phyloP scores from a whole-genome alignment of 208 protist species.

The Trypanosoma melophagium region DNA sequence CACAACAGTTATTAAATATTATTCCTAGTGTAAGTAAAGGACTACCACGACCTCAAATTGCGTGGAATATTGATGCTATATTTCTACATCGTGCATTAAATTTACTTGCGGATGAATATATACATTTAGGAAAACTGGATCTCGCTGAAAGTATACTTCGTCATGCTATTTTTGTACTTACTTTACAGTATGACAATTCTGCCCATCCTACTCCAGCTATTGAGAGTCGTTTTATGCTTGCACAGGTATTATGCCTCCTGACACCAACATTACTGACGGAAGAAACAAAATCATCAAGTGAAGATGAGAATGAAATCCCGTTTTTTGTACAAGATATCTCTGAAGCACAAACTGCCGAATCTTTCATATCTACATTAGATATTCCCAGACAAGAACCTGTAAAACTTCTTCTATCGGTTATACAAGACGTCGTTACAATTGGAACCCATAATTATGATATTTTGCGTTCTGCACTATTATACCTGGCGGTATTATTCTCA shows the following conservation, averaged over 20 bases:
- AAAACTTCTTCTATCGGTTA: conserved; percentile 39
- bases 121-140: conserved; percentile 10
- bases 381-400: conserved; percentile 13
- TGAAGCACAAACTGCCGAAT: background rate
- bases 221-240: conserved; percentile 58
- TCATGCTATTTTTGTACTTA: conserved; percentile 39
- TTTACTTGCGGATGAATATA: conserved; percentile 23
- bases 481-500: conserved; percentile 52
- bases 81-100: conserved; percentile 27
- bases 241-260: conserved; percentile 34
- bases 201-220: conserved; percentile 55
- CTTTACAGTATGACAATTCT: conserved; percentile 51
- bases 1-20: background rate
- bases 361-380: conserved; percentile 12
- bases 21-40: too few species aligned
- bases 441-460: conserved; percentile 70
- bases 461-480: conserved; percentile 58
- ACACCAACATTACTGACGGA: background rate
- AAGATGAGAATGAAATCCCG: too few species aligned
- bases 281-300: background rate
- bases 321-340: background rate
- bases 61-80: conserved; percentile 24
- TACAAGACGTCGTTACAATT: conserved; percentile 36
- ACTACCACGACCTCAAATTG: background rate
- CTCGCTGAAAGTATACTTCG: conserved; percentile 27